A percentile compares a stretch with the other conserved stretches of the same genome.
phyloP scores from a whole-genome alignment of 768 basidiomycete species.

The Rhizopogon vinicolor region DNA sequence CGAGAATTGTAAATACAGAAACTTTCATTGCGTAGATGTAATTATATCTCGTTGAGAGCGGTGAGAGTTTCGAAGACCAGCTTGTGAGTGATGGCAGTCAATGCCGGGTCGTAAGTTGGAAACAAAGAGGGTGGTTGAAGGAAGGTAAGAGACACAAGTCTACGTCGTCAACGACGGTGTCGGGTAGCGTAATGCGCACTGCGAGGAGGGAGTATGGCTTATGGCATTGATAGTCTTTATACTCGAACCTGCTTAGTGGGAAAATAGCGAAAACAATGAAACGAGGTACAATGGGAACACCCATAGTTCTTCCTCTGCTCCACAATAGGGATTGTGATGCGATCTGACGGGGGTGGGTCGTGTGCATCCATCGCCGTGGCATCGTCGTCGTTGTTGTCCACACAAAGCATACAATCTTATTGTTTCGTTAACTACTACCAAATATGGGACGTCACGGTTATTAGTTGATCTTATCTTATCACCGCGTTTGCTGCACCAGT shows the following conservation, averaged over 20 bases:
- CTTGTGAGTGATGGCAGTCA: slow-evolving; percentile 16
- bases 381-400: neutral
- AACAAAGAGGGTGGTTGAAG: slow-evolving; percentile 10
- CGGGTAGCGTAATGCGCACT: neutral
- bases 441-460: neutral
- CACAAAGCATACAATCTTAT: no score
- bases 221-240: slow-evolving; percentile 11
- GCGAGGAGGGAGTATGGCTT: neutral
- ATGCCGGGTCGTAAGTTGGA: slow-evolving; percentile 15
- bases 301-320: neutral
- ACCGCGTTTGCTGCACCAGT: neutral
- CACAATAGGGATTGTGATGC: slow-evolving; percentile 7
- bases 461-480: neutral
- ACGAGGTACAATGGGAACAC: slow-evolving; percentile 5
- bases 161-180: neutral
- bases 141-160: slow-evolving; percentile 25
- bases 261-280: slow-evolving; percentile 14
- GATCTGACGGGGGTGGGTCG: neutral
- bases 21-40: slow-evolving; percentile 31
- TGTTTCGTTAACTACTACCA: no score
- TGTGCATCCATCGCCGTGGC: neutral
- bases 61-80: slow-evolving; percentile 2
- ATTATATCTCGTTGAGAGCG: neutral
- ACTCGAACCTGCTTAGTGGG: neutral
- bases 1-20: slow-evolving; percentile 28